Base-by-base conservation (phyloP, 768 basidiomycete genomes). In the Termitomyces sp. region DNA sequence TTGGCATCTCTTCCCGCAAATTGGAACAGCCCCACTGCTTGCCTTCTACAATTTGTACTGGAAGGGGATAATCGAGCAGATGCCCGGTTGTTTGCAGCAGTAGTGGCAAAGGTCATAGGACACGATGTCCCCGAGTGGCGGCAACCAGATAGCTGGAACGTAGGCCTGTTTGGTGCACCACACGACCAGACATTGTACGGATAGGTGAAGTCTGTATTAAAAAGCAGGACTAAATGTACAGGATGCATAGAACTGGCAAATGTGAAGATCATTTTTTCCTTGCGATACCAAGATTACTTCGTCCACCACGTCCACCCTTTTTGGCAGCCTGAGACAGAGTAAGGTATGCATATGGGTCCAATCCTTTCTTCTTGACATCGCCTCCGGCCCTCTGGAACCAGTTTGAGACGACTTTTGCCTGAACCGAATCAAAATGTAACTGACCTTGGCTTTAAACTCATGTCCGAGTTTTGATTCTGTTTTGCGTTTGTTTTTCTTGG, bases 361-460 rank as follows among this genome's bases (percentile, higher is more conserved):
- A 70, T 15, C 88, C 88, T 39, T 83, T 82, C 67, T 84, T 90
- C 71, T 93, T 95, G 68, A 97, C 76, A 67, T 98, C 97, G 7
- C 97, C 97, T 31, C 91, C 91, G 22, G 95, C 97, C 75, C 86
- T 91, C 96, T 98, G 69, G 50, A 58, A 39, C 33, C 38, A 38
- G 51, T n/a, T 5, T 52, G 43, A 61, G 44, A 51, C 63, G 36
- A 63, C 23, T 58, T 33, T 33, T n/a, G n/a, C n/a, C n/a, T n/a
- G 31, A 50, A 50, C 13, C 23, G 23, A 22, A 22, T 25, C 40
- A 56, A 56, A 29, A 46, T 10, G 20, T 36, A 56, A 70, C 84
- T 53, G 60, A 93, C 95, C 85, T 94, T 98, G 29, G 97, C 92
- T 69, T 89, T 95, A 79, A 97, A 98, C 68, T 98, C 94, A 13